phyloP scores from a whole-genome alignment of 2,329 filamentous ascomycete genomes.

The Amesomyces nigricolor region DNA sequence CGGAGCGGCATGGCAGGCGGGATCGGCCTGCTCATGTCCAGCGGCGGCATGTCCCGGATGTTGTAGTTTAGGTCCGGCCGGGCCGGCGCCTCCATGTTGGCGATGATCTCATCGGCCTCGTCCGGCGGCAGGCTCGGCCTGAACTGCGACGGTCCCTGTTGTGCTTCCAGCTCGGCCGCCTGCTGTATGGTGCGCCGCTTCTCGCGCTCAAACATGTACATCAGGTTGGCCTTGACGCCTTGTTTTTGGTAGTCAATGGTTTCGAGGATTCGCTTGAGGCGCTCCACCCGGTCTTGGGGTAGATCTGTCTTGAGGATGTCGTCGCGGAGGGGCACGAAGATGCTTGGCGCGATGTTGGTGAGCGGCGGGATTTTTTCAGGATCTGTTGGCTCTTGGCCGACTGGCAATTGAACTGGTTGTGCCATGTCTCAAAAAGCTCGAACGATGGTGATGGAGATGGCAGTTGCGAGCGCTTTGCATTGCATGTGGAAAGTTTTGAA shows the following conservation, averaged over 20 bases:
- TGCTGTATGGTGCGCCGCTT: slow-evolving; percentile 28
- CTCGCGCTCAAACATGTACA: slow-evolving; percentile 33
- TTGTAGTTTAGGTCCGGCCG: slow-evolving; percentile 25
- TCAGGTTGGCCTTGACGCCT: slow-evolving; percentile 31
- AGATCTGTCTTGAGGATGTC: slow-evolving; percentile 28
- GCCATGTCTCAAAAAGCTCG: slow-evolving; percentile 16
- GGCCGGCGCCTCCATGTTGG: slow-evolving; percentile 27
- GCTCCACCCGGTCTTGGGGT: slow-evolving; percentile 29
- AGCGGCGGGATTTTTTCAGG: slow-evolving; percentile 28
- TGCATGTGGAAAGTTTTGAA: too few species aligned
- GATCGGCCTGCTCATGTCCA: background rate
- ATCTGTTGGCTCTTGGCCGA: background rate
- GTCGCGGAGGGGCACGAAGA: slow-evolving; percentile 32
- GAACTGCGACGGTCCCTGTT: background rate
- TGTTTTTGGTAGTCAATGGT: slow-evolving; percentile 30
- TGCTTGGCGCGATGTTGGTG: slow-evolving; percentile 27
- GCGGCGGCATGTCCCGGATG: slow-evolving; percentile 12
- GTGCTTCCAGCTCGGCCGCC: slow-evolving; percentile 17
- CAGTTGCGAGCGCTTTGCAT: too few species aligned
- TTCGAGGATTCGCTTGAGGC: slow-evolving; percentile 28
- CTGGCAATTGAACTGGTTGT: background rate
- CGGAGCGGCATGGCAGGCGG: slow-evolving; percentile 12
- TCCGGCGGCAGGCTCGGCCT: slow-evolving; percentile 16
- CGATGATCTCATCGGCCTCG: slow-evolving; percentile 29
- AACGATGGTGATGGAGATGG: too few species aligned